A percentile compares a stretch with the other conserved stretches of the same genome.
Conservation (phyloP, 2,329 filamentous ascomycete genomes). For the Ophiostoma ips region DNA sequence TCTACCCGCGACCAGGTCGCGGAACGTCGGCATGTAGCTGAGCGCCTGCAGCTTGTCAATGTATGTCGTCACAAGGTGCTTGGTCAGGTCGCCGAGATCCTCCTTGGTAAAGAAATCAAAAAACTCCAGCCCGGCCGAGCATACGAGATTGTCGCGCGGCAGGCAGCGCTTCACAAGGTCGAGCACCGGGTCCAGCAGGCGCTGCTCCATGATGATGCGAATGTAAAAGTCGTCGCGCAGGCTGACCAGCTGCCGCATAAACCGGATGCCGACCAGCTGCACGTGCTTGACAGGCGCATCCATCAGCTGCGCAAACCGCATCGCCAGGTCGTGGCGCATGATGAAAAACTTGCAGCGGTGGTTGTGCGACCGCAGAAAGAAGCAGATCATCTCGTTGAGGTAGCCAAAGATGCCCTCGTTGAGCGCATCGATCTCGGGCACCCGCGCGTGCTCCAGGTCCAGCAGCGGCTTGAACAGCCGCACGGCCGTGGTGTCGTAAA, state of each 20-base stretch:
- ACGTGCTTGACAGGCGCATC: slow-evolving; percentile 79
- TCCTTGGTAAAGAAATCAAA: slow-evolving; percentile 84
- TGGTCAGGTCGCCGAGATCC: slow-evolving; percentile 65
- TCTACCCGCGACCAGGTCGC: slow-evolving; percentile 42
- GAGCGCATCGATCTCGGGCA: slow-evolving; percentile 62
- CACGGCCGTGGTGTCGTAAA: slow-evolving; percentile 77
- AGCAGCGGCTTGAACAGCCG: slow-evolving; percentile 79
- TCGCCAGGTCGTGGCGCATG: slow-evolving; percentile 61
- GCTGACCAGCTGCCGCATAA: slow-evolving; percentile 75
- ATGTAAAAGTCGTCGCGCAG: slow-evolving; percentile 88
- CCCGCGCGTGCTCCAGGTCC: slow-evolving; percentile 55
- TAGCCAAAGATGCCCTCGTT: slow-evolving; percentile 86
- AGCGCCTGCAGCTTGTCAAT: slow-evolving; percentile 63
- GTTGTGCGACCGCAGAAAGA: slow-evolving; percentile 82
- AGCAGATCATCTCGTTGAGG: slow-evolving; percentile 82
- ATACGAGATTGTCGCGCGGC: slow-evolving; percentile 83
- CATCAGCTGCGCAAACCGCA: slow-evolving; percentile 71
- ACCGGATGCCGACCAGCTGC: slow-evolving; percentile 81
- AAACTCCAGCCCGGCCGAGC: slow-evolving; percentile 85
- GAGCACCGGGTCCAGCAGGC: slow-evolving; percentile 70
- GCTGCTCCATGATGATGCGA: slow-evolving; percentile 67
- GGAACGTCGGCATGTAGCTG: slow-evolving; percentile 76
- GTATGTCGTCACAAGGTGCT: slow-evolving; percentile 73
- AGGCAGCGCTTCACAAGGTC: slow-evolving; percentile 74
- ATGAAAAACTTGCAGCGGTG: slow-evolving; percentile 82